phyloP scores from a whole-genome alignment of 225 moss, liverwort and hornwort species.

The Ulota crispa region DNA sequence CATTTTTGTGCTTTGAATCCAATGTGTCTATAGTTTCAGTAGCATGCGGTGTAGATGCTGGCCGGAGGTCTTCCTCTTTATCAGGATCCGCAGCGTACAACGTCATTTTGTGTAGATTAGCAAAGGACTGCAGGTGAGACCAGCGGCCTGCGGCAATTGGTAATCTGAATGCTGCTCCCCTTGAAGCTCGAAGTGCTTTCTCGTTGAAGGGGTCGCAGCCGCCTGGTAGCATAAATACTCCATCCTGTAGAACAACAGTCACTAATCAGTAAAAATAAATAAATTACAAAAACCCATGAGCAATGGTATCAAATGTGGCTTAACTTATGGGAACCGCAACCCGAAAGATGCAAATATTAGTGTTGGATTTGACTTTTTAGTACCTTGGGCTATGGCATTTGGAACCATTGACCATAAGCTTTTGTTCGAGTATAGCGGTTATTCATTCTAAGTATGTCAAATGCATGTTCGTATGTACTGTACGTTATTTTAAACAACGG shows the following conservation, averaged over 20 bases:
- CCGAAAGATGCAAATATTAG: neutral
- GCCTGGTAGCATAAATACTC: constrained; percentile 79
- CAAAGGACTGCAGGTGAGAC: constrained; percentile 61
- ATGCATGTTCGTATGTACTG: neutral
- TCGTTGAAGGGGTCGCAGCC: constrained; percentile 97
- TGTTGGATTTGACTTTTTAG: neutral
- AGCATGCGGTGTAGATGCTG: neutral
- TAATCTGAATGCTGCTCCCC: constrained; percentile 78
- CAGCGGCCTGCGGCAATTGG: constrained; percentile 75
- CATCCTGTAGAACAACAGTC: constrained; percentile 53
- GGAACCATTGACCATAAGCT: neutral
- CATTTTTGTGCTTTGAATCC: neutral
- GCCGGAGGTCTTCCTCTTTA: constrained; percentile 11
- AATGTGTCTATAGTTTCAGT: constrained; percentile 3
- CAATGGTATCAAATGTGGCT: too few relatives aligned
- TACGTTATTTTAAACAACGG: neutral
- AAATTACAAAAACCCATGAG: neutral
- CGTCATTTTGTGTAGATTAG: constrained; percentile 55
- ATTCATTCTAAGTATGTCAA: neutral
- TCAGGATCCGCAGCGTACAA: constrained; percentile 84
- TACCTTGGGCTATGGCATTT: neutral
- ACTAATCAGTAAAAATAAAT: neutral
- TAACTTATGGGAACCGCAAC: too few relatives aligned
- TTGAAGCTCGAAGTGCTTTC: constrained; percentile 88
- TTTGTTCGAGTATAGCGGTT: neutral